These are phyloP conservation scores for Sclerotinia borealis DNA, from an alignment of 2,329 filamentous ascomycete species.

Conservation along the genomic window DNA sequence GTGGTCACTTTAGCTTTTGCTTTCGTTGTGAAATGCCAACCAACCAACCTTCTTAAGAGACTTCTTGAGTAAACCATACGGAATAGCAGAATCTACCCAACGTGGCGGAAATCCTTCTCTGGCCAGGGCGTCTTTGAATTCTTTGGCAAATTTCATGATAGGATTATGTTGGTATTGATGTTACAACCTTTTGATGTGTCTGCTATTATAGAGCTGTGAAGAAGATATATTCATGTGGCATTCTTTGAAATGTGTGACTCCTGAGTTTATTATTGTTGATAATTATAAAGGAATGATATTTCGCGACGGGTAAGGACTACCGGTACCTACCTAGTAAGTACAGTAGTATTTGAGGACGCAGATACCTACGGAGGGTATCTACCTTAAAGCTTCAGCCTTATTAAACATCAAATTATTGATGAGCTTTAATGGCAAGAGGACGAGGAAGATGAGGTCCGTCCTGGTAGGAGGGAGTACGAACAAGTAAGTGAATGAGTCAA, in stretches of 20 bases:
- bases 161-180: neutral
- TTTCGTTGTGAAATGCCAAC: constrained; percentile 34
- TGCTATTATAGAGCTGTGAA: neutral
- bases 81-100: constrained; percentile 69
- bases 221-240: neutral
- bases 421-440: neutral
- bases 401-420: neutral
- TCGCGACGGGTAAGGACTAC: neutral
- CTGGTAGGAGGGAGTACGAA: neutral
- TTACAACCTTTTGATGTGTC: neutral
- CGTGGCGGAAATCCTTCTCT: constrained; percentile 69
- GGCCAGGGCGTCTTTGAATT: constrained; percentile 64
- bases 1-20: neutral
- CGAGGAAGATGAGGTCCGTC: neutral
- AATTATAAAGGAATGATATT: too few species aligned
- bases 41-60: constrained; percentile 71
- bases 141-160: constrained; percentile 79
- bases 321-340: neutral
- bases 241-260: neutral
- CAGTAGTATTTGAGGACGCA: neutral
- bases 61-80: constrained; percentile 82
- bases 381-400: neutral
- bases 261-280: neutral
- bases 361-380: too few species aligned
- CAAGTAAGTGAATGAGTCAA: neutral